Percentiles rank a stretch among this genome's conserved stretches.
phyloP scores from a whole-genome alignment of 345 rosid genomes.

The Lepidium didymum region DNA sequence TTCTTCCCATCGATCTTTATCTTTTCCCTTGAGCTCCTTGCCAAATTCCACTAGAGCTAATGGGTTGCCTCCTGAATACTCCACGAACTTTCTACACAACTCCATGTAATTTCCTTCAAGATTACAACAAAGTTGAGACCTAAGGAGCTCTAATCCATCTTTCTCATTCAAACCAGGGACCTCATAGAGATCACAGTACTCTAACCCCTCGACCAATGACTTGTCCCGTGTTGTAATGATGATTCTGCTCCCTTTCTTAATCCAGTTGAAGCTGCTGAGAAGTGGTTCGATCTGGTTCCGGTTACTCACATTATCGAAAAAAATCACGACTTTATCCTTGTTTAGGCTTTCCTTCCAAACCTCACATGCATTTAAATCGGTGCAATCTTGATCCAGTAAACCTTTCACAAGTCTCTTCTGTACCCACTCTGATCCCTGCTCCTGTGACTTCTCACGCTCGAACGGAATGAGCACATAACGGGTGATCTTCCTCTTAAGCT shows the following conservation, averaged over 20 bases:
- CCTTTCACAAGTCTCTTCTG: neutral
- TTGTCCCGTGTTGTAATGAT: slow-evolving; percentile 16
- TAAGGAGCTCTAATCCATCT: slow-evolving; percentile 20
- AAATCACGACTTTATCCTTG: neutral
- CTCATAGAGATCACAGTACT: neutral
- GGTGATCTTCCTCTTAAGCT: neutral
- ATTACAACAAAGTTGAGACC: neutral
- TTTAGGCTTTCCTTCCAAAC: neutral
- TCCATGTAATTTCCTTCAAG: neutral
- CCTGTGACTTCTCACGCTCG: neutral
- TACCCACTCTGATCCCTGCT: neutral
- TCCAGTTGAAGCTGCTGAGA: neutral
- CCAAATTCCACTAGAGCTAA: slow-evolving; percentile 31
- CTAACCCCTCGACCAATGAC: neutral
- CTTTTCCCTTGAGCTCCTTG: neutral
- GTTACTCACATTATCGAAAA: neutral
- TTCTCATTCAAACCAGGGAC: neutral
- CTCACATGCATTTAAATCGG: neutral
- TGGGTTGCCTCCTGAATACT: slow-evolving; percentile 30
- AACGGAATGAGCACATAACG: neutral
- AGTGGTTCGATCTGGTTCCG: neutral
- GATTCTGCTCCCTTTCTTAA: slow-evolving; percentile 19
- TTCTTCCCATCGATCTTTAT: slow-evolving; percentile 10
- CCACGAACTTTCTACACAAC: slow-evolving; percentile 3
- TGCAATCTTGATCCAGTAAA: neutral